Evolutionary conservation across 495 filamentous ascomycete genomes (phyloP).

Genomic region (Penicillium argentinense): DNA sequence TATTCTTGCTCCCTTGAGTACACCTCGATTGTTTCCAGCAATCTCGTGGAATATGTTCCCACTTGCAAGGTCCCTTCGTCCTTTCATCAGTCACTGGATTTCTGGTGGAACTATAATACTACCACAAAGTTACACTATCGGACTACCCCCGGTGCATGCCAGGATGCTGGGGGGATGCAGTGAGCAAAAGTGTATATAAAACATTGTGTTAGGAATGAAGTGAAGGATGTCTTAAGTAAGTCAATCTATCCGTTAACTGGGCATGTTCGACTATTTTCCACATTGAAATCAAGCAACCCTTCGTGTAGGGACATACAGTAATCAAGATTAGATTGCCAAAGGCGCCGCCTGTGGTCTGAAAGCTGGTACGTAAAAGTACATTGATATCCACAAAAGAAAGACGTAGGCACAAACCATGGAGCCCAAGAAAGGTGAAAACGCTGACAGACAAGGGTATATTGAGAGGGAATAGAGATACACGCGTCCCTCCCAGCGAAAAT

Average conservation of each 20-base stretch:
- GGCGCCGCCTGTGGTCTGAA: background rate
- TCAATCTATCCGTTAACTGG: too few species aligned
- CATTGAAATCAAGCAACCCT: too few species aligned
- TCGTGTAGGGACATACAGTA: too few species aligned
- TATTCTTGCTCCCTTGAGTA: conserved; percentile 24
- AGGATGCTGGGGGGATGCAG: conserved; percentile 6
- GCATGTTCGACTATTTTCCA: too few species aligned
- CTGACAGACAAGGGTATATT: conserved; percentile 22
- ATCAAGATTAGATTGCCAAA: background rate
- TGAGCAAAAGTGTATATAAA: background rate
- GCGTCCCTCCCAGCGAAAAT: conserved; percentile 8
- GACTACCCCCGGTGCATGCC: conserved; percentile 1
- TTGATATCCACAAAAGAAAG: conserved; percentile 6
- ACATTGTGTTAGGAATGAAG: too few species aligned
- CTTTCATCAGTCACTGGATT: conserved; percentile 21
- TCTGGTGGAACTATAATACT: conserved; percentile 28
- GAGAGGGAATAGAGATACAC: conserved; percentile 14
- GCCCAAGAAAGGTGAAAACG: conserved; percentile 6
- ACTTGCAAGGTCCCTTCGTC: conserved; percentile 15
- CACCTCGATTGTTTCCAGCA: conserved; percentile 9
- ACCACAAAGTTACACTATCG: conserved; percentile 10
- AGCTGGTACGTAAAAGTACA: background rate
- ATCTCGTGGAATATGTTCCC: conserved; percentile 11
- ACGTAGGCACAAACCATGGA: background rate
- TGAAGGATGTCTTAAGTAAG: too few species aligned